Percentiles rank a stretch among this genome's conserved stretches.
phyloP scores from a whole-genome alignment of 345 rosid species.

The Acer yangbiense region DNA sequence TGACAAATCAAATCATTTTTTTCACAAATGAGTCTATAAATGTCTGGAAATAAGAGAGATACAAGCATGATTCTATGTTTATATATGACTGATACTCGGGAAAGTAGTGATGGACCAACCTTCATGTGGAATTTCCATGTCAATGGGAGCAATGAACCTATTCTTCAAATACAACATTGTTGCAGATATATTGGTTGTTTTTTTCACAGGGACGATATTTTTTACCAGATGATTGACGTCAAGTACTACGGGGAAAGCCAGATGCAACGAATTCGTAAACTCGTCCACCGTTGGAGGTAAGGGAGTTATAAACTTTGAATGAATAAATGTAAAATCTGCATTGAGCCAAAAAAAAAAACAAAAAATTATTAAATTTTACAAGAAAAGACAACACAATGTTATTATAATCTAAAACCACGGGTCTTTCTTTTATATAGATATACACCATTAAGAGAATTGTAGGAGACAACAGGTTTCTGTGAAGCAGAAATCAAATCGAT shows the following conservation, averaged over 20 bases:
- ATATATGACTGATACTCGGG: neutral
- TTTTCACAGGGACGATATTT: slow-evolving; percentile 52
- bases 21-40: too few relatives aligned
- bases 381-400: slow-evolving; percentile 13
- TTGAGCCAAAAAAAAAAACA: slow-evolving; percentile 8
- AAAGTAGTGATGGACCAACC: slow-evolving; percentile 46
- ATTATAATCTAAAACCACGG: slow-evolving; percentile 3
- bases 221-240: slow-evolving; percentile 75
- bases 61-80: neutral
- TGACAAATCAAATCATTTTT: too few relatives aligned
- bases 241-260: slow-evolving; percentile 62
- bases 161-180: slow-evolving; percentile 58
- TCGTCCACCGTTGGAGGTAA: slow-evolving; percentile 70
- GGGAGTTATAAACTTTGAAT: slow-evolving; percentile 76
- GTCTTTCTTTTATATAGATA: slow-evolving; percentile 28
- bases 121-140: slow-evolving; percentile 60
- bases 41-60: neutral
- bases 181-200: slow-evolving; percentile 46
- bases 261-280: slow-evolving; percentile 47
- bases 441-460: slow-evolving; percentile 80
- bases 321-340: slow-evolving; percentile 80
- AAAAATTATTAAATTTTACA: neutral
- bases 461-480: slow-evolving; percentile 75
- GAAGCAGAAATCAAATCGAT: slow-evolving; percentile 88
- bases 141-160: slow-evolving; percentile 57